Evolutionary conservation across 169 alveolate species (phyloP).

Genomic region (Babesia ovis): DNA sequence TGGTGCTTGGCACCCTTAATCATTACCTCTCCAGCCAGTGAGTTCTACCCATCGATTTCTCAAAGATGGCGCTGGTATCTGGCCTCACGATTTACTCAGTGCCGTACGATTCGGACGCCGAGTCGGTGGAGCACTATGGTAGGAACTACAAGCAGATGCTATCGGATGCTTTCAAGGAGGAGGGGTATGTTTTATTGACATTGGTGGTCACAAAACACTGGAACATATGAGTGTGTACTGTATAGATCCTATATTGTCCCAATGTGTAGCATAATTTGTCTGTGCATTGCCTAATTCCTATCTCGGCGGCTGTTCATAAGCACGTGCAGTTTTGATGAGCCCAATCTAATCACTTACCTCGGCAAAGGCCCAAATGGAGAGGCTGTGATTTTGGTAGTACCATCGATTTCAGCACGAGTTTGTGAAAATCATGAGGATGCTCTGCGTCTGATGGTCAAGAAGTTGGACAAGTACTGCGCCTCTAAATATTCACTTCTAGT

Average conservation of each 20-base stretch:
- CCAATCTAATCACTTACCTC: slow-evolving; percentile 26
- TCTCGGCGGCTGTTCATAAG: background rate
- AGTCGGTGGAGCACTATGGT: slow-evolving; percentile 56
- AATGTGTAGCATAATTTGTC: background rate
- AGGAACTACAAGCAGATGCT: slow-evolving; percentile 33
- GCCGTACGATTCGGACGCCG: slow-evolving; percentile 64
- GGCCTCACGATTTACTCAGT: slow-evolving; percentile 25
- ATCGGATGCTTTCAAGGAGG: slow-evolving; percentile 22
- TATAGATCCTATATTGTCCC: background rate
- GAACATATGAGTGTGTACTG: background rate
- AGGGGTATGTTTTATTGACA: slow-evolving; percentile 18
- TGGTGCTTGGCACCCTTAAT: background rate
- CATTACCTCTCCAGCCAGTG: background rate
- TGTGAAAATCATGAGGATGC: slow-evolving; percentile 51
- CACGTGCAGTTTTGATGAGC: slow-evolving; percentile 53
- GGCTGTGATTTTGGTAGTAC: slow-evolving; percentile 46
- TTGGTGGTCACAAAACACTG: background rate
- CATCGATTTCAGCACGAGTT: slow-evolving; percentile 50
- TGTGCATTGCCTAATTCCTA: background rate
- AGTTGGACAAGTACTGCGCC: slow-evolving; percentile 24
- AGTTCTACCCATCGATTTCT: background rate
- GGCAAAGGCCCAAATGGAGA: slow-evolving; percentile 59
- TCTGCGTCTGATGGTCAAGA: slow-evolving; percentile 27
- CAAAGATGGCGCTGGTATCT: slow-evolving; percentile 28
- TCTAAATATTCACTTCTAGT: slow-evolving; percentile 50